phyloP scores from a whole-genome alignment of 148 eudicot species.

The Linanthus parryae region DNA sequence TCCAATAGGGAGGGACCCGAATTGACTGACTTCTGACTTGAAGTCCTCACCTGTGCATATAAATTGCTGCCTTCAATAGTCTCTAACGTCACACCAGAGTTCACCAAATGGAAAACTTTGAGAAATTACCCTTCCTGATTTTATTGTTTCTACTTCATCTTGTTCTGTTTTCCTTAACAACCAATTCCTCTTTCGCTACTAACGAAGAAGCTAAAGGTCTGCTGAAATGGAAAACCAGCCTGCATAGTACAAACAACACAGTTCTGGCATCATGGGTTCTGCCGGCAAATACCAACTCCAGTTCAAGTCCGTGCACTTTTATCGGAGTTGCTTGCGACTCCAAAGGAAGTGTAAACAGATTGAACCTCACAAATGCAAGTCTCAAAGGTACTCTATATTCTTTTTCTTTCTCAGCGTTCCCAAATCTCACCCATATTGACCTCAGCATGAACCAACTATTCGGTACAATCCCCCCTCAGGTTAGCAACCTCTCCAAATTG shows the following conservation, averaged over 20 bases:
- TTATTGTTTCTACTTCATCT: too few relatives aligned
- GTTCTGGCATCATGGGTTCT: conserved; percentile 1
- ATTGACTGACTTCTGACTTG: too few relatives aligned
- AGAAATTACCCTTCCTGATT: too few relatives aligned
- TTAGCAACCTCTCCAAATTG: background rate
- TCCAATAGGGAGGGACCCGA: too few relatives aligned
- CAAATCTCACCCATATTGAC: background rate
- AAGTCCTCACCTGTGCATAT: too few relatives aligned
- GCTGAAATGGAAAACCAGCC: conserved; percentile 4
- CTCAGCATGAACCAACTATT: background rate
- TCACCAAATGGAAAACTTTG: too few relatives aligned
- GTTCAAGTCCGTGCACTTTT: background rate
- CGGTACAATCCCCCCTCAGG: background rate
- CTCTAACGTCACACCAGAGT: too few relatives aligned
- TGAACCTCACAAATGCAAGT: background rate
- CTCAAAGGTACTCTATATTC: conserved; percentile 2
- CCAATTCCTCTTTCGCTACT: too few relatives aligned
- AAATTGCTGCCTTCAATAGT: too few relatives aligned
- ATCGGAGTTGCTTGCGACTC: background rate
- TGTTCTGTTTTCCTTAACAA: too few relatives aligned
- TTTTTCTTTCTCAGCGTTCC: background rate
- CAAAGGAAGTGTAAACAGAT: background rate
- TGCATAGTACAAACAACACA: background rate
- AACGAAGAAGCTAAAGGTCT: background rate
- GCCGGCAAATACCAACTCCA: background rate